These are phyloP conservation scores for Begonia masoniana DNA, from an alignment of 306 rosid genomes.

Conservation along the genomic window DNA sequence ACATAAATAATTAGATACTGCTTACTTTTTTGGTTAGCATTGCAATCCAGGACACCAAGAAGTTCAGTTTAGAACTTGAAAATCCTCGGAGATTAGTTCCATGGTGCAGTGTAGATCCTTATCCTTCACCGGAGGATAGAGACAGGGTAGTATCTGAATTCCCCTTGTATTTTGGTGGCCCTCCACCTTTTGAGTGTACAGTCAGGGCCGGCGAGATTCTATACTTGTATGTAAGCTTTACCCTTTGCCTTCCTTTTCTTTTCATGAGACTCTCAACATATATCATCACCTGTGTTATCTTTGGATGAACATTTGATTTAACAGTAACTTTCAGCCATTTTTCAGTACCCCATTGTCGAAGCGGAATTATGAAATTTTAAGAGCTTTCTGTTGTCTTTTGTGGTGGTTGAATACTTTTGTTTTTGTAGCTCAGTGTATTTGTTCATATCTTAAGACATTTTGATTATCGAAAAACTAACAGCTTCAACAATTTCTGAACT, in stretches of 20 bases:
- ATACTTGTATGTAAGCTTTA: conserved; percentile 40
- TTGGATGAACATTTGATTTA: too few relatives aligned
- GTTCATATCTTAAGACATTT: too few relatives aligned
- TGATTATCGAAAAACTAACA: too few relatives aligned
- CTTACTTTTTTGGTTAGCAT: conserved; percentile 1
- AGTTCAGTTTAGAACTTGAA: conserved; percentile 51
- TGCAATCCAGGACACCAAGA: conserved; percentile 30
- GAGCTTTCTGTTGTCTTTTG: too few relatives aligned
- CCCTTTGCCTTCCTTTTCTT: background rate
- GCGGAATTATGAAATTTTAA: too few relatives aligned
- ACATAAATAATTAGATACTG: too few relatives aligned
- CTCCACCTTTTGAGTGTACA: conserved; percentile 51
- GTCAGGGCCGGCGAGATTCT: conserved; percentile 78
- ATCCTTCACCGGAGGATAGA: conserved; percentile 32
- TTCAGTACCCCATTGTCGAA: too few relatives aligned
- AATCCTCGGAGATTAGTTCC: conserved; percentile 53
- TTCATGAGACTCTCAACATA: background rate
- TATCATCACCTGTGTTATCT: too few relatives aligned
- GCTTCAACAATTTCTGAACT: too few relatives aligned
- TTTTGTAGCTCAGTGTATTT: too few relatives aligned
- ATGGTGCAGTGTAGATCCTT: conserved; percentile 79
- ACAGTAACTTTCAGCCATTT: too few relatives aligned
- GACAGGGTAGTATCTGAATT: conserved; percentile 30
- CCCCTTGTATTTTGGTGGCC: conserved; percentile 53
- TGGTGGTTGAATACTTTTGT: too few relatives aligned